Percentiles rank a stretch among this genome's conserved stretches.
phyloP scores from a whole-genome alignment of 2,329 filamentous ascomycete genomes.

The Stagonosporopsis vannaccii region DNA sequence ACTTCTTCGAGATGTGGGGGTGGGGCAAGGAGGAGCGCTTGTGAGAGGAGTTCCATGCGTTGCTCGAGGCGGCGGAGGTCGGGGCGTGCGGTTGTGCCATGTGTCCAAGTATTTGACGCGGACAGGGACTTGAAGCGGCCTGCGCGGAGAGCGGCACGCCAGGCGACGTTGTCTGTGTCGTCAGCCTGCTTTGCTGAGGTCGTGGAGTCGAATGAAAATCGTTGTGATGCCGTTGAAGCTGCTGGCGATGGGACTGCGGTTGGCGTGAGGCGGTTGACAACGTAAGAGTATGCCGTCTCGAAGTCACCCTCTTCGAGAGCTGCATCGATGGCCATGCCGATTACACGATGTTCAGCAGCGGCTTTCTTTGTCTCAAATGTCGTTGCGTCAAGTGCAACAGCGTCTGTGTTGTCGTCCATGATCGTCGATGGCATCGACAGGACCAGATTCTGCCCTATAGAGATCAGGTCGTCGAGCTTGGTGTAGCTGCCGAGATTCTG shows the following conservation, averaged over 20 bases:
- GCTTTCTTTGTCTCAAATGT: conserved; percentile 43
- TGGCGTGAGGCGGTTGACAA: conserved; percentile 69
- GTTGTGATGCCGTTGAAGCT: conserved; percentile 31
- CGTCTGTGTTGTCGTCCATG: conserved; percentile 59
- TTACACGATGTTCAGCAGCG: conserved; percentile 70
- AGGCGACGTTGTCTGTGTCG: conserved; percentile 71
- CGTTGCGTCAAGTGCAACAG: conserved; percentile 40
- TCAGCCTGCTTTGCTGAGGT: conserved; percentile 24
- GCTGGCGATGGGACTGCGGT: conserved; percentile 37
- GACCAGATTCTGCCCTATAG: conserved; percentile 72
- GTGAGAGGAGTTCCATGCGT: conserved; percentile 79
- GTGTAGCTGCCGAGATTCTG: conserved; percentile 80
- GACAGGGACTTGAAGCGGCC: conserved; percentile 68
- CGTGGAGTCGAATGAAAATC: conserved; percentile 29
- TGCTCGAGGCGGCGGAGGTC: conserved; percentile 76
- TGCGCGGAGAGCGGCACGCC: conserved; percentile 80
- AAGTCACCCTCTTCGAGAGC: conserved; percentile 80
- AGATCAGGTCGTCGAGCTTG: conserved; percentile 74
- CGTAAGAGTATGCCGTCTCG: conserved; percentile 85
- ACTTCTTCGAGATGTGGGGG: conserved; percentile 75
- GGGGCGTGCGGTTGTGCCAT: conserved; percentile 58
- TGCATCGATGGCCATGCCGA: conserved; percentile 81
- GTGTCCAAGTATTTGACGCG: conserved; percentile 48
- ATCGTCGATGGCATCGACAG: conserved; percentile 44
- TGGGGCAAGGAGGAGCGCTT: conserved; percentile 77